Conservation (phyloP, 805 yeast genomes). For the Kuraishia cidri region DNA sequence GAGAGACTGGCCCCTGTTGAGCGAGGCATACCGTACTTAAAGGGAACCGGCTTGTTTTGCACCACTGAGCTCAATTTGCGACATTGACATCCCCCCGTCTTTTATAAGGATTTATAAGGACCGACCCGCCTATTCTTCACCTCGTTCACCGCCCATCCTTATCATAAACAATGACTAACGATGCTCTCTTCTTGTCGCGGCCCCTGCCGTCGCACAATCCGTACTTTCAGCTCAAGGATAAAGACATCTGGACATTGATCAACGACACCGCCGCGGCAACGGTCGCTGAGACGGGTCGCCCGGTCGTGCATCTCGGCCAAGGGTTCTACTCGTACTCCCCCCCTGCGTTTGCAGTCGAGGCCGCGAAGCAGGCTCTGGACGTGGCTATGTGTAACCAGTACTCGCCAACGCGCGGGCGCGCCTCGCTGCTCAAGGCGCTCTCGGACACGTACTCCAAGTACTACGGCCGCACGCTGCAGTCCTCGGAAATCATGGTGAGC, state of each 20-base stretch:
- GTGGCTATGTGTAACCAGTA: slow-evolving; percentile 80
- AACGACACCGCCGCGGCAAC: slow-evolving; percentile 93
- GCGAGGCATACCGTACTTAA: too few species aligned
- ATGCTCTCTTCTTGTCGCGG: too few species aligned
- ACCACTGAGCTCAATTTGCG: too few species aligned
- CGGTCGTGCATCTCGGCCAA: slow-evolving; percentile 86
- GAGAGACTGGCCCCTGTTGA: too few species aligned
- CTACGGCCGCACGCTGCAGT: slow-evolving; percentile 46
- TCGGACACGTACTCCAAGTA: slow-evolving; percentile 63
- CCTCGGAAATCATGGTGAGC: slow-evolving; percentile 66
- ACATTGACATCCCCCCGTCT: too few species aligned
- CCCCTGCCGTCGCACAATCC: slow-evolving; percentile 40
- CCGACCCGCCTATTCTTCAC: too few species aligned
- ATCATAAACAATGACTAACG: too few species aligned
- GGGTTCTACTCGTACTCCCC: slow-evolving; percentile 97
- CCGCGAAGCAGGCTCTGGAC: slow-evolving; percentile 69
- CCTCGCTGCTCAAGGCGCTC: slow-evolving; percentile 60
- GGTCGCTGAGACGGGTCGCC: slow-evolving; percentile 54
- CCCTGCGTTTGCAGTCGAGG: slow-evolving; percentile 83
- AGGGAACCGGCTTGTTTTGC: too few species aligned
- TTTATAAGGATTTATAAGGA: too few species aligned
- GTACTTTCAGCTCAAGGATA: slow-evolving; percentile 63
- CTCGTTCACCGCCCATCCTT: too few species aligned
- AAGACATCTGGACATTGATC: slow-evolving; percentile 92
- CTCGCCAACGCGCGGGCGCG: slow-evolving; percentile 86